These are phyloP conservation scores for Blastobotrys arbuscula DNA, from an alignment of 1,139 yeast species.

Conservation along the genomic window DNA sequence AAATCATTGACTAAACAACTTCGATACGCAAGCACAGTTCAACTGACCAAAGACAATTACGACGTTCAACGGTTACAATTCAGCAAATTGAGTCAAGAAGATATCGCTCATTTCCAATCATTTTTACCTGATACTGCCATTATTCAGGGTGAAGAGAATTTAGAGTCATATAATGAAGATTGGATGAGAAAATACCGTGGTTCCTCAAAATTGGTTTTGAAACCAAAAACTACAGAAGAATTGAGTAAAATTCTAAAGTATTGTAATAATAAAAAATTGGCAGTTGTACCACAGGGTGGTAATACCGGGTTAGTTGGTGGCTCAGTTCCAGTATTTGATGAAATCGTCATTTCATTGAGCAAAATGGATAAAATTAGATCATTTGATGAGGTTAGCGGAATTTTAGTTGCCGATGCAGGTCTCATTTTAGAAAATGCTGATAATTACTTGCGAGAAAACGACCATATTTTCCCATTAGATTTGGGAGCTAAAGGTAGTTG, in stretches of 20 bases:
- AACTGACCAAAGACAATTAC: constrained; percentile 32
- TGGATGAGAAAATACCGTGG: constrained; percentile 97
- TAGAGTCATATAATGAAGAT: constrained; percentile 76
- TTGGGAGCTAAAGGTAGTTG: constrained; percentile 97
- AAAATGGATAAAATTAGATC: constrained; percentile 73
- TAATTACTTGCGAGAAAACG: constrained; percentile 66
- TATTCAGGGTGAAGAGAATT: constrained; percentile 53
- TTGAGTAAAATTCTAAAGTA: constrained; percentile 71
- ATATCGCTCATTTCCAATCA: constrained; percentile 56
- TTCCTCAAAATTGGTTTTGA: constrained; percentile 71
- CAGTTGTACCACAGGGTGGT: constrained; percentile 97
- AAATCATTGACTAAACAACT: not conserved
- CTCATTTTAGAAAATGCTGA: constrained; percentile 85
- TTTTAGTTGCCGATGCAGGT: constrained; percentile 86
- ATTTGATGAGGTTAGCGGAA: constrained; percentile 79
- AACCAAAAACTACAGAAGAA: constrained; percentile 79
- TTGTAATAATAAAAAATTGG: constrained; percentile 72
- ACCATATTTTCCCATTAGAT: constrained; percentile 89
- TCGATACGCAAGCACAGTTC: constrained; percentile 18
- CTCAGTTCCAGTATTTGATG: constrained; percentile 88
- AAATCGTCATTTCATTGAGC: constrained; percentile 65
- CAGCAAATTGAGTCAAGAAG: constrained; percentile 47
- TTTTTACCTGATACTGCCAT: constrained; percentile 49
- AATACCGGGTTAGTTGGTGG: constrained; percentile 97
- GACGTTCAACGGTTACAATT: constrained; percentile 27